A percentile compares a stretch with the other conserved stretches of the same genome.
Conservation (phyloP, 805 yeast genomes). For the Suhomyces sp. region DNA sequence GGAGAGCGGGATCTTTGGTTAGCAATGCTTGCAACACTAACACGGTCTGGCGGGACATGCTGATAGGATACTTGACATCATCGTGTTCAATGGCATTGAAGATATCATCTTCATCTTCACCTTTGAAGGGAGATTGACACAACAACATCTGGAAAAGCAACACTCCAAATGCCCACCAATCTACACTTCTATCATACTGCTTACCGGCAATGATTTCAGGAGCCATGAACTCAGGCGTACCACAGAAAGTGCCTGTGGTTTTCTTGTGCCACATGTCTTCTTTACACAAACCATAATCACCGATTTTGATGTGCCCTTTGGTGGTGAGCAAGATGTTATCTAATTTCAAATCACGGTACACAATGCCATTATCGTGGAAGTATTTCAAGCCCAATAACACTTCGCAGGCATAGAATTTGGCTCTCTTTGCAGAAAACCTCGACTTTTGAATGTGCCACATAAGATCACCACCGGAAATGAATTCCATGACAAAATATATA, state of each 20-base stretch:
- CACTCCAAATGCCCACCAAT: constrained; percentile 99
- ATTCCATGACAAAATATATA: constrained; percentile 97
- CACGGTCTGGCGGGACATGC: constrained; percentile 96
- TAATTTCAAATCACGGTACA: constrained; percentile 92
- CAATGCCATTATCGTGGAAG: constrained; percentile 93
- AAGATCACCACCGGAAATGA: constrained; percentile 95
- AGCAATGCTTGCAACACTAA: constrained; percentile 87
- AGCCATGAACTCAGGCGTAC: constrained; percentile 99
- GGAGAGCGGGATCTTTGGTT: constrained; percentile 79
- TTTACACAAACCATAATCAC: constrained; percentile 96
- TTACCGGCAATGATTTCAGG: constrained; percentile 95
- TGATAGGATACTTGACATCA: constrained; percentile 94
- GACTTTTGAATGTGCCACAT: constrained; percentile 99
- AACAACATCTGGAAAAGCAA: constrained; percentile 92
- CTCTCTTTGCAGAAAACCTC: constrained; percentile 82
- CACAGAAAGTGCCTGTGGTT: constrained; percentile 94
- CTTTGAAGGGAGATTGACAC: constrained; percentile 95
- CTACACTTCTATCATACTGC: constrained; percentile 89
- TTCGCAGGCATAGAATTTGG: constrained; percentile 97
- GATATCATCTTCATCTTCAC: constrained; percentile 95
- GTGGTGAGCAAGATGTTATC: constrained; percentile 89
- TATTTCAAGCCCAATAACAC: constrained; percentile 87
- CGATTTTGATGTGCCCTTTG: constrained; percentile 93
- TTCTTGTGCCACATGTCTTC: constrained; percentile 84
- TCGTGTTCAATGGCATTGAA: constrained; percentile 95